Evolutionary conservation across 176 grass and related monocot genomes (phyloP).

Genomic region (Musa schizocarpa): DNA sequence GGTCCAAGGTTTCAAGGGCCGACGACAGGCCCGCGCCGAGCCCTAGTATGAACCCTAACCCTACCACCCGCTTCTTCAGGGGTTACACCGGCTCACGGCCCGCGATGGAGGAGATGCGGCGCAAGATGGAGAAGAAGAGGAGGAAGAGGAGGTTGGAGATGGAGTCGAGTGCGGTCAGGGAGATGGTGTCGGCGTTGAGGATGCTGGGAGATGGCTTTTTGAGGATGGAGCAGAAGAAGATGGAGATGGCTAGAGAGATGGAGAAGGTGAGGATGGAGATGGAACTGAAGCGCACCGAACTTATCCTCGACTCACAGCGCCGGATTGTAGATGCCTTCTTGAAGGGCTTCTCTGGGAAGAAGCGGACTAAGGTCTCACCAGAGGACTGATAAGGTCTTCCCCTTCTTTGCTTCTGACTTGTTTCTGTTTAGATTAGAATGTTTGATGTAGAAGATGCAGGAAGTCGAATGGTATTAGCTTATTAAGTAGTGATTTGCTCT

Average conservation of each 20-base stretch:
- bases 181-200: slow-evolving; percentile 39
- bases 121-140: slow-evolving; percentile 14
- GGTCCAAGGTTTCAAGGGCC: slow-evolving; percentile 29
- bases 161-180: slow-evolving; percentile 17
- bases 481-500: neutral
- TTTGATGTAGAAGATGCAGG: neutral
- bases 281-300: slow-evolving; percentile 38
- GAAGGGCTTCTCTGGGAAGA: slow-evolving; percentile 50
- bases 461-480: neutral
- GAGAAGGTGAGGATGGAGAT: slow-evolving; percentile 74
- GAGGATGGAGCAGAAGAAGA: slow-evolving; percentile 54
- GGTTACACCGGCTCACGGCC: slow-evolving; percentile 7
- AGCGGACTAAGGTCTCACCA: slow-evolving; percentile 39
- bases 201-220: slow-evolving; percentile 56
- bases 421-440: slow-evolving; percentile 13
- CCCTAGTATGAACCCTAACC: slow-evolving; percentile 14
- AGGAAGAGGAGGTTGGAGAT: slow-evolving; percentile 25
- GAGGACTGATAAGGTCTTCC: slow-evolving; percentile 40
- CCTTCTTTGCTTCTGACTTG: slow-evolving; percentile 6
- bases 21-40: slow-evolving; percentile 13
- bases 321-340: slow-evolving; percentile 53
- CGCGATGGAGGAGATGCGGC: slow-evolving; percentile 25
- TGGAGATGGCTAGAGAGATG: slow-evolving; percentile 55
- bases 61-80: slow-evolving; percentile 17
- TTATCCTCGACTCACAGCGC: slow-evolving; percentile 40